These are phyloP conservation scores for Suillus sp. DNA, from an alignment of 768 basidiomycete species.

Conservation along the genomic window DNA sequence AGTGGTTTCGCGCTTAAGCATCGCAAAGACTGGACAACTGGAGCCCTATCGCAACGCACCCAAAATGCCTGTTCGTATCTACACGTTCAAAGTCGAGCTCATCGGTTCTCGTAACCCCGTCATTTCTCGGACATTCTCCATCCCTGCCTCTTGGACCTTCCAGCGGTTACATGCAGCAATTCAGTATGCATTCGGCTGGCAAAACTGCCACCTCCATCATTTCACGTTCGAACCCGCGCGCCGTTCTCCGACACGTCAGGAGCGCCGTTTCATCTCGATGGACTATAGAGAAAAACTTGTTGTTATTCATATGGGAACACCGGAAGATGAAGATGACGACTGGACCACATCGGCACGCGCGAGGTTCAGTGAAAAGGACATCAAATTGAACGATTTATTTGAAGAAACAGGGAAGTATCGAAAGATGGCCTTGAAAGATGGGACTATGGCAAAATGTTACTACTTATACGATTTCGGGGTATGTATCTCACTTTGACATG, in stretches of 20 bases:
- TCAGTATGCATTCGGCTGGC: slow-evolving; percentile 24
- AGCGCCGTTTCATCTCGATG: slow-evolving; percentile 8
- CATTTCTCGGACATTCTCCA: slow-evolving; percentile 23
- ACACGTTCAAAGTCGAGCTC: slow-evolving; percentile 24
- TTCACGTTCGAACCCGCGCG: slow-evolving; percentile 17
- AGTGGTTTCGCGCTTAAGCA: not conserved
- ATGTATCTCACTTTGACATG: not conserved
- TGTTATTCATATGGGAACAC: slow-evolving; percentile 8
- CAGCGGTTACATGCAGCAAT: slow-evolving; percentile 22
- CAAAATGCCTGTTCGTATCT: slow-evolving; percentile 14
- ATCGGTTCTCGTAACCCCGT: slow-evolving; percentile 21
- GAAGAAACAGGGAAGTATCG: slow-evolving; percentile 11
- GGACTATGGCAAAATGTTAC: slow-evolving; percentile 15
- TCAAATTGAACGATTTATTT: slow-evolving; percentile 14
- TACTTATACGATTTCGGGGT: slow-evolving; percentile 26
- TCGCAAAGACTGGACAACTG: not conserved
- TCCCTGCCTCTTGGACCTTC: slow-evolving; percentile 24
- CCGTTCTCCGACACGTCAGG: not conserved
- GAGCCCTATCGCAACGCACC: not conserved
- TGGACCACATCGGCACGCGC: not conserved
- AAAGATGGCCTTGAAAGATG: not conserved
- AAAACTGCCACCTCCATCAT: slow-evolving; percentile 21
- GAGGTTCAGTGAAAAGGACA: slow-evolving; percentile 16
- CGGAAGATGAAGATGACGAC: slow-evolving; percentile 12
- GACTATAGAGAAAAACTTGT: slow-evolving; percentile 1